Conservation (phyloP, 345 rosid species). For the Angophora floribunda region DNA sequence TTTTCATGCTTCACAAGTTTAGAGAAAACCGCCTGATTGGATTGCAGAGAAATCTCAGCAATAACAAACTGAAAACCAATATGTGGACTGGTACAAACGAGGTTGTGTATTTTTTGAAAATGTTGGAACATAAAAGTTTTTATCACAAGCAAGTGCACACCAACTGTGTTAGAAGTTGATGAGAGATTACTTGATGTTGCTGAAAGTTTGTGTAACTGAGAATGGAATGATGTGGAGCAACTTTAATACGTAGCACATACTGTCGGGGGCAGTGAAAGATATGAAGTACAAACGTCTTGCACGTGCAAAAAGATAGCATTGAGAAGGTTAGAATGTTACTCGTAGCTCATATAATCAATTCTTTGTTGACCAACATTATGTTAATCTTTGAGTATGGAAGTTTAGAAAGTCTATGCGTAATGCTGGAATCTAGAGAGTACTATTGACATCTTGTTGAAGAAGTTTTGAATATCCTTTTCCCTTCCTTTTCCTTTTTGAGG, state of each 20-base stretch:
- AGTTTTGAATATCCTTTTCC: neutral
- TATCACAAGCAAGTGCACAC: neutral
- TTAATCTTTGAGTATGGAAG: neutral
- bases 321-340: neutral
- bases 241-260: neutral
- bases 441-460: neutral
- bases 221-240: neutral
- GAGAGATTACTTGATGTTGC: neutral
- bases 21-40: neutral
- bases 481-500: neutral
- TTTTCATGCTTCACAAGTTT: neutral
- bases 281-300: neutral
- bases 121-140: neutral
- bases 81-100: accelerated
- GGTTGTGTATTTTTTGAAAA: neutral
- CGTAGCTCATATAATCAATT: neutral
- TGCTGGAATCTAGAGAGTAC: neutral
- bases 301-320: accelerated
- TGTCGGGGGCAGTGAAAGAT: neutral
- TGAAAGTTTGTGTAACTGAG: neutral
- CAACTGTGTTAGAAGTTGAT: neutral
- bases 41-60: neutral
- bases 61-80: neutral
- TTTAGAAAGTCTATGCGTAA: neutral
- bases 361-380: neutral